Evolutionary conservation across 768 basidiomycete species (phyloP).

Genomic region (Tricholoma bakamatsutake): DNA sequence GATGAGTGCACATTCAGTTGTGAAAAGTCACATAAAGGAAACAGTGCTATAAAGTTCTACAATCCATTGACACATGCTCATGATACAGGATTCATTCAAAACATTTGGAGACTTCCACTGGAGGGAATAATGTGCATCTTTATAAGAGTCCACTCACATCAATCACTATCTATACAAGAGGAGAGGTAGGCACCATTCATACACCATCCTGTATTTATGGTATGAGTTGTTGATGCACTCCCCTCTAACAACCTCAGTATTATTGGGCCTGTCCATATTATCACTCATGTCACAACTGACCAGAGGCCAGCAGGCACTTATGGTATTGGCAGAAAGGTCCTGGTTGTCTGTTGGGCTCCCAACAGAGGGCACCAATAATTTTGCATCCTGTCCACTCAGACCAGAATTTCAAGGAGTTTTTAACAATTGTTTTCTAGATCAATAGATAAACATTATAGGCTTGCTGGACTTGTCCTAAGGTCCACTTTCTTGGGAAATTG

Average conservation of each 20-base stretch:
- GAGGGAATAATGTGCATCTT: slow-evolving; percentile 15
- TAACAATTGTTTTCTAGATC: neutral
- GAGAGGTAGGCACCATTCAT: slow-evolving; percentile 16
- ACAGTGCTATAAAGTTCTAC: slow-evolving; percentile 19
- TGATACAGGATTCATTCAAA: slow-evolving; percentile 16
- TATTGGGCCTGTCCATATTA: slow-evolving; percentile 19
- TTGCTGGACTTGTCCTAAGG: neutral
- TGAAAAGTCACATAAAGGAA: slow-evolving; percentile 12
- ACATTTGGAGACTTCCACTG: slow-evolving; percentile 14
- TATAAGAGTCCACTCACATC: slow-evolving; percentile 17
- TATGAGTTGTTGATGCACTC: slow-evolving; percentile 11
- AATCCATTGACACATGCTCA: slow-evolving; percentile 6
- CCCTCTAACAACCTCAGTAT: slow-evolving; percentile 11
- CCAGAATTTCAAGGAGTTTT: neutral
- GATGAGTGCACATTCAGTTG: slow-evolving; percentile 16
- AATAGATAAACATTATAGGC: neutral
- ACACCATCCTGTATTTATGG: slow-evolving; percentile 10
- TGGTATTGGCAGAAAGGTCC: slow-evolving; percentile 1
- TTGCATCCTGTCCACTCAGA: neutral
- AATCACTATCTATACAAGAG: slow-evolving; percentile 6
- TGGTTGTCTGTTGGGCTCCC: neutral
- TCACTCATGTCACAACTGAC: slow-evolving; percentile 18
- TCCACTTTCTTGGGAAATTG: neutral
- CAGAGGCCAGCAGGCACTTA: slow-evolving; percentile 15
- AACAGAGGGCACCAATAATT: neutral